phyloP scores from a whole-genome alignment of 2,329 filamentous ascomycete genomes.

The Neonectria ditissima region DNA sequence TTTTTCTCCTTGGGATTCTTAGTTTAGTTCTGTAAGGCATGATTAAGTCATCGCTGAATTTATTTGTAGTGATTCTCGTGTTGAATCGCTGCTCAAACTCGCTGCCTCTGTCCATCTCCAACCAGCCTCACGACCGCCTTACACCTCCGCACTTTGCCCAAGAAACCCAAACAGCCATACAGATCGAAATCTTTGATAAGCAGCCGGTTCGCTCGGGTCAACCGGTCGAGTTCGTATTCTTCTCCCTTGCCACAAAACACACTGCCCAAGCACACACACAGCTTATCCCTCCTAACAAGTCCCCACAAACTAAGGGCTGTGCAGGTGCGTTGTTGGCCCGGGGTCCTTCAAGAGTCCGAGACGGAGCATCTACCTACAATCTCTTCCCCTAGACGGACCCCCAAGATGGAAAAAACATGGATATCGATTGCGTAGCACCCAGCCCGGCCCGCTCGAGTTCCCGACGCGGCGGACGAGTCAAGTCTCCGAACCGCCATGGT shows the following conservation, averaged over 20 bases:
- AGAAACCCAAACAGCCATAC: background rate
- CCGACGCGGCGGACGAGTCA: background rate
- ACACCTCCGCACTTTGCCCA: background rate
- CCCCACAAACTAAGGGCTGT: conserved; percentile 3
- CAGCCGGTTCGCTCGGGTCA: background rate
- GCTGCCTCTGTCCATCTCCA: too few relatives aligned
- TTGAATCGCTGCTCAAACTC: background rate
- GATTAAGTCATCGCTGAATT: too few relatives aligned
- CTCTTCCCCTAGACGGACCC: background rate
- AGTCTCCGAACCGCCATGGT: background rate
- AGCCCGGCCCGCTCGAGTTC: conserved; percentile 8
- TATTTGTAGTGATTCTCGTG: background rate
- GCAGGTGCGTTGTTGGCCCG: conserved; percentile 13
- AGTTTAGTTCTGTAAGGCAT: too few relatives aligned
- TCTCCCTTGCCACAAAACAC: background rate
- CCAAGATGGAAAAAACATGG: conserved; percentile 5
- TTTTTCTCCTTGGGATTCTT: too few relatives aligned
- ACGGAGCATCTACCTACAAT: background rate
- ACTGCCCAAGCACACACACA: background rate
- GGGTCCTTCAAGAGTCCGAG: conserved; percentile 23
- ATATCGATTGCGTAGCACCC: conserved; percentile 17
- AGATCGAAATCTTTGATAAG: background rate
- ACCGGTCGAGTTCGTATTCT: background rate
- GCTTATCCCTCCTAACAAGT: background rate
- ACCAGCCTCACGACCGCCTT: background rate